Evolutionary conservation across 768 basidiomycete species (phyloP).

Genomic region (Auricularia cornea): DNA sequence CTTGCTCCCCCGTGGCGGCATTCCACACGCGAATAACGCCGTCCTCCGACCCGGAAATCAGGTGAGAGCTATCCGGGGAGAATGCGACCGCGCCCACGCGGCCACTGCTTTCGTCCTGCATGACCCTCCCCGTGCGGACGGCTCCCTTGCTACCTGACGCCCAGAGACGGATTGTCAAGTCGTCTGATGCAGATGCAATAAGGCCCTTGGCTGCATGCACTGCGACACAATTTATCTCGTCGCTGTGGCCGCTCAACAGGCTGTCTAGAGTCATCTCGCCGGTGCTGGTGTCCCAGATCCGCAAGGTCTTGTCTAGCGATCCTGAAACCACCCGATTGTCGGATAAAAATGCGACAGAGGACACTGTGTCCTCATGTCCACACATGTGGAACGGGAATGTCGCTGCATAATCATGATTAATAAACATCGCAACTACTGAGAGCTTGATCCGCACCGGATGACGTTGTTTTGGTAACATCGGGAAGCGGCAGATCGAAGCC

Average conservation of each 20-base stretch:
- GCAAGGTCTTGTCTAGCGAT: slow-evolving; percentile 3
- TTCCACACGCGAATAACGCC: slow-evolving; percentile 23
- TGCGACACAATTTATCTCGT: slow-evolving; percentile 4
- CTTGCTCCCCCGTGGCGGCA: slow-evolving; percentile 10
- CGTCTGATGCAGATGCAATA: slow-evolving; percentile 11
- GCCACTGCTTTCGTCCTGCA: not conserved
- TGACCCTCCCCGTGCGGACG: not conserved
- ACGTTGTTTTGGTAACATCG: no score
- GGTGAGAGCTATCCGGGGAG: slow-evolving; percentile 18
- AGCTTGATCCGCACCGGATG: no score
- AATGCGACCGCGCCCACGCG: slow-evolving; percentile 9
- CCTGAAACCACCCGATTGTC: slow-evolving; percentile 2
- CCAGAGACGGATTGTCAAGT: slow-evolving; percentile 9
- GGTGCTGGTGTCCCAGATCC: not conserved
- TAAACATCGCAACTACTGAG: not conserved
- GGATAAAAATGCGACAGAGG: slow-evolving; percentile 7
- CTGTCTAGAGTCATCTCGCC: not conserved
- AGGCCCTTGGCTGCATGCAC: slow-evolving; percentile 10
- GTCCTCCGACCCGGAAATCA: slow-evolving; percentile 25
- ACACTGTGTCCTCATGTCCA: not conserved
- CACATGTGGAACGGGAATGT: not conserved
- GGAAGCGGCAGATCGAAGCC: no score
- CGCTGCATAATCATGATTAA: not conserved
- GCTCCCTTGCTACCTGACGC: slow-evolving; percentile 4
- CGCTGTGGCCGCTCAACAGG: slow-evolving; percentile 1